These are phyloP conservation scores for Nyssa sinensis DNA, from an alignment of 148 eudicot genomes.

Conservation along the genomic window DNA sequence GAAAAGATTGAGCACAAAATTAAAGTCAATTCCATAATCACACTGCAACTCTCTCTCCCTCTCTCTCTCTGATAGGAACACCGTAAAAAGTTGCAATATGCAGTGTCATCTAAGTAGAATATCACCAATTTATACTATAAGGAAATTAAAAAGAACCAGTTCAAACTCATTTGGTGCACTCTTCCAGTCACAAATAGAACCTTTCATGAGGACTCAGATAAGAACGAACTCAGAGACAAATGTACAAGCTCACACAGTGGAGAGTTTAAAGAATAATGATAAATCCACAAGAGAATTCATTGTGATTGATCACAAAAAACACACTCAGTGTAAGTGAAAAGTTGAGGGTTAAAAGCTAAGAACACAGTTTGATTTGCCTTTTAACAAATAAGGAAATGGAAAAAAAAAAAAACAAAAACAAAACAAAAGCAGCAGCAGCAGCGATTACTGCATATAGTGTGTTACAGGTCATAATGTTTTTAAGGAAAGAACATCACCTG, in stretches of 20 bases:
- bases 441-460: not conserved
- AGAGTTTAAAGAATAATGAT: no score
- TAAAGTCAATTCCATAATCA: no score
- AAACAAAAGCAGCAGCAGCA: not conserved
- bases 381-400: not conserved
- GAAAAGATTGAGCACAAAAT: no score
- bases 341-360: no score
- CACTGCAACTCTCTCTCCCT: no score
- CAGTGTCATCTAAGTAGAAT: not conserved
- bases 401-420: no score
- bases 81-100: not conserved
- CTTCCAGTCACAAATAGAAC: not conserved
- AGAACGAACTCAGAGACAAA: not conserved
- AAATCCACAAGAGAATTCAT: no score
- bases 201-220: not conserved
- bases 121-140: not conserved
- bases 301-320: no score
- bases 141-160: not conserved
- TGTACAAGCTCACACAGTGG: not conserved
- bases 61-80: no score
- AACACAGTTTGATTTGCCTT: no score
- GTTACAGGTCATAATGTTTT: not conserved
- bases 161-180: not conserved
- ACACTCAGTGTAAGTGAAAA: no score
- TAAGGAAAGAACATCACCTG: conserved; percentile 50